A percentile compares a stretch with the other conserved stretches of the same genome.
Conservation (phyloP, 371 early-diverging fungal genomes). For the Apophysomyces trapeziformis region DNA sequence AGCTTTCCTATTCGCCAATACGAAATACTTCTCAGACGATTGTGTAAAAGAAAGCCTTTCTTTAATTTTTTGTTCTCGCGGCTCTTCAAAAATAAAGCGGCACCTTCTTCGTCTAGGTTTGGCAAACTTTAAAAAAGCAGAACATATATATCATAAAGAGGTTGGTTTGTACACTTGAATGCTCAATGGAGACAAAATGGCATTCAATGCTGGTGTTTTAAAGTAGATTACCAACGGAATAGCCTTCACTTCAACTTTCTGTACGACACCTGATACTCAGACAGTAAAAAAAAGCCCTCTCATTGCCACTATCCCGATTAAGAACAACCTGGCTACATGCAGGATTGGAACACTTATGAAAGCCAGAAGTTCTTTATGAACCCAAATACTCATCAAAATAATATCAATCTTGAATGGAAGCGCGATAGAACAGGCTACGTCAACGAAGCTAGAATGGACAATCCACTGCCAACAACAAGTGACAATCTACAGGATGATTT, state of each 20-base stretch:
- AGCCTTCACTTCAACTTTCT: background rate
- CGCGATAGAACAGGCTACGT: background rate
- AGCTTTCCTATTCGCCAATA: no score
- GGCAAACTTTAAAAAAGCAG: background rate
- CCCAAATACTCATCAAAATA: background rate
- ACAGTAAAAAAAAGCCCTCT: background rate
- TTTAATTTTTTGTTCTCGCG: slow-evolving; percentile 2
- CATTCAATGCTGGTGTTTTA: background rate
- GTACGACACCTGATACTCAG: slow-evolving; percentile 6
- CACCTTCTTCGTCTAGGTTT: background rate
- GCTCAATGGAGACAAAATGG: background rate
- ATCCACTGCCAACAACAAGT: no score
- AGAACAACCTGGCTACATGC: background rate
- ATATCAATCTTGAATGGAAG: background rate
- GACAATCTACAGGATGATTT: slow-evolving; percentile 31
- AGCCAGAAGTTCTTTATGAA: background rate
- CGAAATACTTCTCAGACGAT: background rate
- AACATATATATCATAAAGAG: background rate
- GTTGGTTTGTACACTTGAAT: background rate
- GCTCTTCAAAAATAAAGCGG: slow-evolving; percentile 1
- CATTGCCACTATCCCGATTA: background rate
- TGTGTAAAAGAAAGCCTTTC: no score
- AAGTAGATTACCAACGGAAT: background rate
- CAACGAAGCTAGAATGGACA: background rate
- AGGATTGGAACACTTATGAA: slow-evolving; percentile 5